These are phyloP conservation scores for Cordyceps pruinosa DNA, from an alignment of 2,329 filamentous ascomycete genomes.

Conservation along the genomic window DNA sequence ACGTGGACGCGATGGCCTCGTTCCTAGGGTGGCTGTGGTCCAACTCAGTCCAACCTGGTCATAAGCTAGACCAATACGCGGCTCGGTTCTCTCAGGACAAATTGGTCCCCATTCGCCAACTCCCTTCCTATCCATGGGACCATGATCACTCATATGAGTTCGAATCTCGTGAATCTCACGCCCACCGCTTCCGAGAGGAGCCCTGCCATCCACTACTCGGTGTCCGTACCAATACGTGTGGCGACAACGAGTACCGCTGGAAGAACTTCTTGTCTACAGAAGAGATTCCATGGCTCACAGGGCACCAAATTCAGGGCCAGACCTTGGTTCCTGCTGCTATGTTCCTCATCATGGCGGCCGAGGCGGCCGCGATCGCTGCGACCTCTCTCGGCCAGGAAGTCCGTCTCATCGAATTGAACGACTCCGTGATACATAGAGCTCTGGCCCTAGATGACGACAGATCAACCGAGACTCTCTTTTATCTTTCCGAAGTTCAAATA, in stretches of 20 bases:
- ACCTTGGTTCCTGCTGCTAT: constrained; percentile 33
- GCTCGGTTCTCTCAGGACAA: not conserved
- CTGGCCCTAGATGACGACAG: constrained; percentile 10
- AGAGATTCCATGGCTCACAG: constrained; percentile 31
- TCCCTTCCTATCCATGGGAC: constrained; percentile 10
- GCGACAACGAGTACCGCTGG: constrained; percentile 13
- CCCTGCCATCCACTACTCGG: constrained; percentile 3
- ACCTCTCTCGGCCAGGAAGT: not conserved
- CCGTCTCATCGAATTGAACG: constrained; percentile 1
- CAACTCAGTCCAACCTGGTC: not conserved
- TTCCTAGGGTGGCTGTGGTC: not conserved
- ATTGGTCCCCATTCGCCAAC: not conserved
- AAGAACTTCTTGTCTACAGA: constrained; percentile 14
- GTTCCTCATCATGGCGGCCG: constrained; percentile 21
- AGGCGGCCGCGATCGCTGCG: not conserved
- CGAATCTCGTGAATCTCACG: not conserved
- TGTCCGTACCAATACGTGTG: not conserved
- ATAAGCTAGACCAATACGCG: not conserved
- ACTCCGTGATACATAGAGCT: constrained; percentile 12
- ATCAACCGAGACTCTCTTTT: constrained; percentile 10
- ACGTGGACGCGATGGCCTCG: not conserved
- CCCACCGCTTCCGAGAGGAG: not conserved
- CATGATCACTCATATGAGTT: not conserved
- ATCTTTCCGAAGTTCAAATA: not conserved
- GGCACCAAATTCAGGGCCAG: constrained; percentile 37